Evolutionary conservation across 1,284 basidiomycete genomes (phyloP).

Genomic region (Cryptococcus sp.): DNA sequence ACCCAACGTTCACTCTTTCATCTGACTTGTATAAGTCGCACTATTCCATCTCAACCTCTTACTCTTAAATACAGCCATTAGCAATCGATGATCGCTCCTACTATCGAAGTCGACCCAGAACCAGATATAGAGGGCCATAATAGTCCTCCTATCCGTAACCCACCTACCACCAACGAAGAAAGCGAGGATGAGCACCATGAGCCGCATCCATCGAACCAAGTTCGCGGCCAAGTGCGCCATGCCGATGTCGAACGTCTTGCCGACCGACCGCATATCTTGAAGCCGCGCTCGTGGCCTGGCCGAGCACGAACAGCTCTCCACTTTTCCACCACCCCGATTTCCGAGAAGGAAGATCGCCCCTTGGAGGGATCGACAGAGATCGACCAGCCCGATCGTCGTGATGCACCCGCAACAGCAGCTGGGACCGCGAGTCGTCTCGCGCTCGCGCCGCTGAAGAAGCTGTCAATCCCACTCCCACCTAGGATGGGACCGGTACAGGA

Average conservation of each 20-base stretch:
- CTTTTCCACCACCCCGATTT: constrained; percentile 11
- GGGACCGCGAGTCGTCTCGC: constrained; percentile 4
- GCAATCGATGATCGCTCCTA: constrained; percentile 27
- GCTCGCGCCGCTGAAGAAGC: constrained; percentile 13
- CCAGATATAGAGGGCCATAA: constrained; percentile 33
- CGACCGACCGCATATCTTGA: constrained; percentile 10
- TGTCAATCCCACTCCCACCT: constrained; percentile 21
- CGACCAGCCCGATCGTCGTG: too few relatives aligned
- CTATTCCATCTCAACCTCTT: too few relatives aligned
- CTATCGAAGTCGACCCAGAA: constrained; percentile 28
- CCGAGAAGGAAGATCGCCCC: background rate
- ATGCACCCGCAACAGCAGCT: constrained; percentile 2
- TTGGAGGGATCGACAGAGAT: too few relatives aligned
- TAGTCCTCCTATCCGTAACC: constrained; percentile 6
- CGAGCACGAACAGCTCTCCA: constrained; percentile 15
- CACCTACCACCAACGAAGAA: constrained; percentile 3
- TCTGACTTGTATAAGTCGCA: too few relatives aligned
- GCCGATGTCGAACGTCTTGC: too few relatives aligned
- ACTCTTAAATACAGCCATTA: background rate
- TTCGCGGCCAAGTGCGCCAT: too few relatives aligned
- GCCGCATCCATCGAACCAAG: too few relatives aligned
- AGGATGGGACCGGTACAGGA: constrained; percentile 18
- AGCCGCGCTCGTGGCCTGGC: constrained; percentile 16
- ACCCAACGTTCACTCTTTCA: too few relatives aligned
- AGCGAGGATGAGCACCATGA: too few relatives aligned